Evolutionary conservation across 345 rosid species (phyloP).

Genomic region (Gossypium anomalum): DNA sequence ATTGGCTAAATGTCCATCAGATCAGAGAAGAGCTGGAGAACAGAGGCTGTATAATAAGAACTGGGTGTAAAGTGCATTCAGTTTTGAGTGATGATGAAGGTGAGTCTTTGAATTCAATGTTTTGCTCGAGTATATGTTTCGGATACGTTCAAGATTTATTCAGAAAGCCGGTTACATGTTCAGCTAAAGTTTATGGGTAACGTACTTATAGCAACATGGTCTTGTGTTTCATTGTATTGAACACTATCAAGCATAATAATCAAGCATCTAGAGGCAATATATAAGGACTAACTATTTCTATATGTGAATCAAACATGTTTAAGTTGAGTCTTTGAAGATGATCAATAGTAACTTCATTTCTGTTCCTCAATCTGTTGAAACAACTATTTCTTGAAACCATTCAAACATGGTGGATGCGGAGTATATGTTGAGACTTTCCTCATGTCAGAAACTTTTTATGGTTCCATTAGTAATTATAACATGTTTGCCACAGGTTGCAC

Average conservation of each 20-base stretch:
- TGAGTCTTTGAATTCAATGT: constrained; percentile 19
- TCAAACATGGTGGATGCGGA: too few species aligned
- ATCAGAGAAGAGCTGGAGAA: constrained; percentile 59
- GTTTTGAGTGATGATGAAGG: constrained; percentile 43
- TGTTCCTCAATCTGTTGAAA: too few species aligned
- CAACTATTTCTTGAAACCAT: too few species aligned
- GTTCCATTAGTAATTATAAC: background rate
- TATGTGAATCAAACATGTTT: too few species aligned
- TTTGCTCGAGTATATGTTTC: background rate
- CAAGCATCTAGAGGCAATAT: background rate
- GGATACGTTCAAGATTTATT: background rate
- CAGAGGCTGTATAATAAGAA: constrained; percentile 64
- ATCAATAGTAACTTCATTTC: too few species aligned
- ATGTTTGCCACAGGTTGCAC: constrained; percentile 42
- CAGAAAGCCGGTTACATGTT: background rate
- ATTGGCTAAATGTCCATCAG: constrained; percentile 25
- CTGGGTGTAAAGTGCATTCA: constrained; percentile 46
- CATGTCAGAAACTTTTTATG: background rate
- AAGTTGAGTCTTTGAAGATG: too few species aligned
- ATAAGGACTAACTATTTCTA: background rate
- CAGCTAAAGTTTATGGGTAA: background rate
- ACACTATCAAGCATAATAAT: background rate
- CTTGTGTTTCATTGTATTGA: background rate
- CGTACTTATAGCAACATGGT: background rate
- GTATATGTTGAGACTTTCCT: background rate